Percentiles rank a stretch among this genome's conserved stretches.
Conservation (phyloP, 805 yeast species). For the Ogataea trehalophila region DNA sequence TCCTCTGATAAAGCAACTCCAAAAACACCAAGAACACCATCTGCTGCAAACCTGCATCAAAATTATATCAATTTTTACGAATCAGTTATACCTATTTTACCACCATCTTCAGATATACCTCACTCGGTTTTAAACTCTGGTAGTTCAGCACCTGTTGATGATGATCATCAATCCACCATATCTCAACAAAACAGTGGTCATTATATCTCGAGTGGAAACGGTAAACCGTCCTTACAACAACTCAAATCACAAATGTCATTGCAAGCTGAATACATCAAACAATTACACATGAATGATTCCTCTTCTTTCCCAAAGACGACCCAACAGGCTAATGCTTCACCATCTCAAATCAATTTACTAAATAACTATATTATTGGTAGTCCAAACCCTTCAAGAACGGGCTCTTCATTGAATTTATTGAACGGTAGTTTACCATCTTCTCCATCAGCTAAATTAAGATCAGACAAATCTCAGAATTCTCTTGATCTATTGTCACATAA, state of each 20-base stretch:
- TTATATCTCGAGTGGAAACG: not conserved
- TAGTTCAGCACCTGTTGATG: not conserved
- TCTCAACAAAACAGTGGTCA: not conserved
- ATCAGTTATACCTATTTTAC: slow-evolving; percentile 30
- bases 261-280: slow-evolving; percentile 23
- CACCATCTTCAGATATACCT: slow-evolving; percentile 2
- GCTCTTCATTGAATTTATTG: slow-evolving; percentile 15
- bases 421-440: not conserved
- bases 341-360: slow-evolving; percentile 24
- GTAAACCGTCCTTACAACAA: slow-evolving; percentile 2
- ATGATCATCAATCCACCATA: not conserved
- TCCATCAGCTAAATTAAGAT: too few relatives aligned
- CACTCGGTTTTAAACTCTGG: not conserved
- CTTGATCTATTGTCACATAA: not conserved
- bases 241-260: slow-evolving; percentile 17
- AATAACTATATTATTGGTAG: slow-evolving; percentile 18
- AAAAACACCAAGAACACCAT: not conserved
- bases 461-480: not conserved
- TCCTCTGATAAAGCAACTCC: not conserved
- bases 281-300: slow-evolving; percentile 27
- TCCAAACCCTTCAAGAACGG: slow-evolving; percentile 13
- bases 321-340: slow-evolving; percentile 21
- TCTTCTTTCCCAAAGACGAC: slow-evolving; percentile 30
- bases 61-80: slow-evolving; percentile 26
- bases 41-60: slow-evolving; percentile 7